These are phyloP conservation scores for Thelonectria discophora DNA, from an alignment of 2,329 filamentous ascomycete species.

Conservation along the genomic window DNA sequence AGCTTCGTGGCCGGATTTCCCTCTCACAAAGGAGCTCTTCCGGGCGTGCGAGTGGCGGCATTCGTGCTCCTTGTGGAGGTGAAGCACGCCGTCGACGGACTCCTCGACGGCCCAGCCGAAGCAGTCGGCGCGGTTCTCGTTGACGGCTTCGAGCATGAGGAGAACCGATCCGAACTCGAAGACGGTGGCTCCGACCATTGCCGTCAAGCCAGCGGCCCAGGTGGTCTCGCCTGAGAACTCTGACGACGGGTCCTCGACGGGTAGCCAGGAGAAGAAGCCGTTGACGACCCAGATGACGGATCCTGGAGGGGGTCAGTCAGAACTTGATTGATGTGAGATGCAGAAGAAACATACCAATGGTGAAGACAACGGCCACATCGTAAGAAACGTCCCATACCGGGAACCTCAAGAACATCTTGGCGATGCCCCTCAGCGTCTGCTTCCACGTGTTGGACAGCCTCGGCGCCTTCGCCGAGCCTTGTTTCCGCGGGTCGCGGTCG, in stretches of 20 bases:
- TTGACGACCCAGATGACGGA: constrained; percentile 67
- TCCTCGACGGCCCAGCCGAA: constrained; percentile 74
- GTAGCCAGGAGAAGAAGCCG: constrained; percentile 71
- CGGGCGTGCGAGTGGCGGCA: constrained; percentile 44
- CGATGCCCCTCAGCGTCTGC: constrained; percentile 42
- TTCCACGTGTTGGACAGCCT: constrained; percentile 40
- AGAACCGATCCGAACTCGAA: constrained; percentile 72
- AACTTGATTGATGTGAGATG: too few relatives aligned
- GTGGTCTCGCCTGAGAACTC: constrained; percentile 63
- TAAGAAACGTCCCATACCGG: constrained; percentile 56
- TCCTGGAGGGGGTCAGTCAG: too few relatives aligned
- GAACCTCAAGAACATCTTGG: constrained; percentile 49
- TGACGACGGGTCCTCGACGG: constrained; percentile 60
- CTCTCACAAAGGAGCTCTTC: constrained; percentile 34
- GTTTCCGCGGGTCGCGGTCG: constrained; percentile 20
- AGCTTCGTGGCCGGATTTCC: not conserved
- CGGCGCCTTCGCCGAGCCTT: constrained; percentile 32
- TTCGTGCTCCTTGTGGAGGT: constrained; percentile 21
- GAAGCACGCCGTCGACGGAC: constrained; percentile 28
- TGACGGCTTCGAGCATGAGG: constrained; percentile 73
- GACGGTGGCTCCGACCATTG: constrained; percentile 72
- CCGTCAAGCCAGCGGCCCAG: constrained; percentile 67
- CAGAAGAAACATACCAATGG: constrained; percentile 48
- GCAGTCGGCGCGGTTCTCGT: constrained; percentile 70
- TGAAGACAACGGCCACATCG: constrained; percentile 52